Evolutionary conservation across 2,329 filamentous ascomycete species (phyloP).

Genomic region (Venturia carpophila): DNA sequence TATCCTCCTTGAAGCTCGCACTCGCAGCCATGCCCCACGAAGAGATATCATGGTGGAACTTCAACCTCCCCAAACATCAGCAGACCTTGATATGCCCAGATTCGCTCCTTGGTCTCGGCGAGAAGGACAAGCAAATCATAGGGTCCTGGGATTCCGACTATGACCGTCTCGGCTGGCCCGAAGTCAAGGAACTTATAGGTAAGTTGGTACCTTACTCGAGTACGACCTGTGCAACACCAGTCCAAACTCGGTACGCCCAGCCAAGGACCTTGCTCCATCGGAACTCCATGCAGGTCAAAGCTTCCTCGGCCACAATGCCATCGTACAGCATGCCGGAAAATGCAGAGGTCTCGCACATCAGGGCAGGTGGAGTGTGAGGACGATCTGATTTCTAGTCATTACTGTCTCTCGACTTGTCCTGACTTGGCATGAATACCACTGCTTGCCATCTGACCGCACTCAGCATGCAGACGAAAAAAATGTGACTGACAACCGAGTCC

Average conservation of each 20-base stretch:
- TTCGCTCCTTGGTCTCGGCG: constrained; percentile 54
- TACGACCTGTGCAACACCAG: background rate
- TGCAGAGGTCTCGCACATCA: too few relatives aligned
- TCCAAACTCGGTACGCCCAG: background rate
- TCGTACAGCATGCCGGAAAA: constrained; percentile 9
- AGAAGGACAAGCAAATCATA: constrained; percentile 65
- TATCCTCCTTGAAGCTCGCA: background rate
- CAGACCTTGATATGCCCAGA: constrained; percentile 62
- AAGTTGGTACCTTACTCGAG: constrained; percentile 16
- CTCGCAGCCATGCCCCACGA: constrained; percentile 19
- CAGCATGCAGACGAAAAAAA: background rate
- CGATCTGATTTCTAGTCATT: too few relatives aligned
- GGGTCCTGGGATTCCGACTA: constrained; percentile 62
- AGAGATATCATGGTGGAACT: constrained; percentile 65
- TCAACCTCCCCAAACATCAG: constrained; percentile 60
- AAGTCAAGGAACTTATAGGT: constrained; percentile 57
- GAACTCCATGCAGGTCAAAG: background rate
- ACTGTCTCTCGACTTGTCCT: too few relatives aligned
- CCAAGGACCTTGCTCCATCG: constrained; percentile 4
- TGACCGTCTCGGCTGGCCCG: constrained; percentile 56
- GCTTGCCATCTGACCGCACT: too few relatives aligned
- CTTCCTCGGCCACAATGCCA: constrained; percentile 10
- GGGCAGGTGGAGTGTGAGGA: too few relatives aligned
- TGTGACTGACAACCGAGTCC: background rate
- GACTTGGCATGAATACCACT: too few relatives aligned